These are phyloP conservation scores for Aspergillus melleus DNA, from an alignment of 2,329 filamentous ascomycete genomes.

Conservation along the genomic window DNA sequence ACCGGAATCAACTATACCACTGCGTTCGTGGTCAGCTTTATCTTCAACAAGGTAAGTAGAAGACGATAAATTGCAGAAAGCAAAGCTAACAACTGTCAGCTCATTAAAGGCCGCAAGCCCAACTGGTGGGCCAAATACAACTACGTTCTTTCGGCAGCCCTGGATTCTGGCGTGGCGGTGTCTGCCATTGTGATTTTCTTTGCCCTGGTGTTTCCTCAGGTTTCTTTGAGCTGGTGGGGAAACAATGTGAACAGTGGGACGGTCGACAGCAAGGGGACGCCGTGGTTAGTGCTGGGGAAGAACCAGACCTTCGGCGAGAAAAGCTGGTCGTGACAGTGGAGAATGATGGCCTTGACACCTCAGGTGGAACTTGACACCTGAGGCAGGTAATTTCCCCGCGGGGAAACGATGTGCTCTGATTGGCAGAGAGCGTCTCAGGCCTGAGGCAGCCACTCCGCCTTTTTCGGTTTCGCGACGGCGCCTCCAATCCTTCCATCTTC, in stretches of 20 bases:
- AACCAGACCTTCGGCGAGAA: constrained; percentile 17
- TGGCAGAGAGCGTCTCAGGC: background rate
- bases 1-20: constrained; percentile 27
- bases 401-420: background rate
- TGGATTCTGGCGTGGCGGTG: constrained; percentile 36
- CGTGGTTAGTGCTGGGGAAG: constrained; percentile 16
- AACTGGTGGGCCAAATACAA: constrained; percentile 28
- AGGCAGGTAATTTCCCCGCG: background rate
- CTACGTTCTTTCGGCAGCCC: constrained; percentile 38
- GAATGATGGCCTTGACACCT: background rate
- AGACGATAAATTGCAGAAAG: background rate
- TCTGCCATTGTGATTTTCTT: constrained; percentile 40
- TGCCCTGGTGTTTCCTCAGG: constrained; percentile 34
- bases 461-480: constrained; percentile 1
- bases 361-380: background rate
- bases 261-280: constrained; percentile 35
- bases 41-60: constrained; percentile 34
- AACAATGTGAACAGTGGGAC: constrained; percentile 33
- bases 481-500: background rate
- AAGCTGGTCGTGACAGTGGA: constrained; percentile 9
- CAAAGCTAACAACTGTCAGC: background rate
- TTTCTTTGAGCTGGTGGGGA: constrained; percentile 34
- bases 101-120: constrained; percentile 16
- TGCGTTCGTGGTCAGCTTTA: constrained; percentile 27
- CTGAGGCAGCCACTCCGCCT: background rate